A percentile compares a stretch with the other conserved stretches of the same genome.
Conservation (phyloP, 2,329 filamentous ascomycete species). For the Aspergillus caelatus region DNA sequence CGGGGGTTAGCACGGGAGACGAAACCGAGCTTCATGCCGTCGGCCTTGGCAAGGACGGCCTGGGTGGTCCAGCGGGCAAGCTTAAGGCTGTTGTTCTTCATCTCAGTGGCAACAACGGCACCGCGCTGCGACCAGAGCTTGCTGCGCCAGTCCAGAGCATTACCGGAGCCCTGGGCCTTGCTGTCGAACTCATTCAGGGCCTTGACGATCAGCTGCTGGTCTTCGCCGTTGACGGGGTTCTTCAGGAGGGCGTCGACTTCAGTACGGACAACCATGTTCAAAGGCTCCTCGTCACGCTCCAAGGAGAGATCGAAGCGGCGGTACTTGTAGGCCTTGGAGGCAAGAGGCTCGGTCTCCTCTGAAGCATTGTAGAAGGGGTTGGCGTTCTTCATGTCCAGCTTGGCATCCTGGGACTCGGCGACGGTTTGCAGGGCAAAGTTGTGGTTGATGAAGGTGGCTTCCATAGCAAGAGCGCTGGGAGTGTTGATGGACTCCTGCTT, state of each 20-base stretch:
- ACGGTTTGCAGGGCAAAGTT: conserved; percentile 98
- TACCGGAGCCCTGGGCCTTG: conserved; percentile 93
- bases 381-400: conserved; percentile 80
- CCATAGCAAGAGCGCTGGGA: conserved; percentile 87
- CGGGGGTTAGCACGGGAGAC: conserved; percentile 93
- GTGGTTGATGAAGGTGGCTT: conserved; percentile 99
- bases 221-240: conserved; percentile 88
- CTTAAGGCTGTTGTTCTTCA: conserved; percentile 99
- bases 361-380: conserved; percentile 97
- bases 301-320: conserved; percentile 93
- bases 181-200: conserved; percentile 98
- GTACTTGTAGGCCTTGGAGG: conserved; percentile 98
- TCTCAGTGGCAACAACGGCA: conserved; percentile 97
- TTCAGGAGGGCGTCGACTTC: conserved; percentile 95
- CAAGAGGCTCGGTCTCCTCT: conserved; percentile 90
- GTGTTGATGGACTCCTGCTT: conserved; percentile 96
- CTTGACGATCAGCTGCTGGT: conserved; percentile 90
- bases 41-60: conserved; percentile 94
- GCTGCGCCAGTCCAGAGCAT: conserved; percentile 93
- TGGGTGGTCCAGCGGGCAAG: conserved; percentile 97
- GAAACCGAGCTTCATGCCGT: conserved; percentile 98
- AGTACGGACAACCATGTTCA: conserved; percentile 90
- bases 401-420: conserved; percentile 73
- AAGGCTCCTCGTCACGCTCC: conserved; percentile 85
- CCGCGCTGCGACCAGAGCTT: conserved; percentile 94